Conservation (phyloP, 106 monocot species). For the Acorus calamus region DNA sequence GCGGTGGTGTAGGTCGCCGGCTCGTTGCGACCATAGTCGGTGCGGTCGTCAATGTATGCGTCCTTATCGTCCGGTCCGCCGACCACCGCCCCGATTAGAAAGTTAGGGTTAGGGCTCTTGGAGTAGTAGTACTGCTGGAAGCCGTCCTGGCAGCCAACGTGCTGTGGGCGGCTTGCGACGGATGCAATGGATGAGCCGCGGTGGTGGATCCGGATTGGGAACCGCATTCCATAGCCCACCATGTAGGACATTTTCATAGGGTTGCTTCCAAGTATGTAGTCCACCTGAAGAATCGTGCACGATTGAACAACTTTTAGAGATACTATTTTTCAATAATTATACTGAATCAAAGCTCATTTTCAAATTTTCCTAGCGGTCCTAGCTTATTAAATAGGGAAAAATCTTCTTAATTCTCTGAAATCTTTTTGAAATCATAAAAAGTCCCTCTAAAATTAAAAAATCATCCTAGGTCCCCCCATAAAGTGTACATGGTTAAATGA, state of each 20-base stretch:
- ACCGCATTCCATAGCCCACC: conserved; percentile 33
- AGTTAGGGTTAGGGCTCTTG: conserved; percentile 29
- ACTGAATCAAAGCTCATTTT: no score
- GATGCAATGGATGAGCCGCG: conserved; percentile 44
- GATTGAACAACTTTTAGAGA: no score
- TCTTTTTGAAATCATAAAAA: no score
- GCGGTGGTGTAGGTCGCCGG: conserved; percentile 41
- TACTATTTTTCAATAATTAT: no score
- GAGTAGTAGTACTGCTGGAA: conserved; percentile 17
- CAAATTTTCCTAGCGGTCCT: no score
- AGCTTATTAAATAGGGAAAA: no score
- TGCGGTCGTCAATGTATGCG: conserved; percentile 19
- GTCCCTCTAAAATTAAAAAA: no score
- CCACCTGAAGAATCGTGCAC: conserved; percentile 11
- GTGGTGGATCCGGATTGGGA: conserved; percentile 37
- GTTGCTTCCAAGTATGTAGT: conserved; percentile 41
- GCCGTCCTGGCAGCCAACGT: conserved; percentile 33
- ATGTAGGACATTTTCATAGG: conserved; percentile 41
- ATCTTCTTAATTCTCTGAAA: no score
- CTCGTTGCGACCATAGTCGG: conserved; percentile 25
- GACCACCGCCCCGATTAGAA: conserved; percentile 31
- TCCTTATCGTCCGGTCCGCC: conserved; percentile 45
- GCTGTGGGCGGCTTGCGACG: conserved; percentile 6
- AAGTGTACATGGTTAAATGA: no score
- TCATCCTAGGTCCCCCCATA: no score